Conservation (phyloP, 2,329 filamentous ascomycete genomes). For the Arthrobotrys sphaeroides region DNA sequence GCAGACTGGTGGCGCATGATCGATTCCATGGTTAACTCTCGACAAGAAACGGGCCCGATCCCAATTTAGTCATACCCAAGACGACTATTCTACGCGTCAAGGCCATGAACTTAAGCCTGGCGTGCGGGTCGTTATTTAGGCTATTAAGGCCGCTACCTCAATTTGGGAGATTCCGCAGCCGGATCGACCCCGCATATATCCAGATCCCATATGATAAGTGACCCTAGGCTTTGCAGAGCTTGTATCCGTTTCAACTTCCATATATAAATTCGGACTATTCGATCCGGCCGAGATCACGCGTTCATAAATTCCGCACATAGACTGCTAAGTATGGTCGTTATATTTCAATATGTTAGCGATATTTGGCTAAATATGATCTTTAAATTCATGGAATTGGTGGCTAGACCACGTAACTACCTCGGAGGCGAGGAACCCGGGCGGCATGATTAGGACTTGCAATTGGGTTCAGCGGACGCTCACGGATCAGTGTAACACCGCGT, state of each 20-base stretch:
- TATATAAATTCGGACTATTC: not conserved
- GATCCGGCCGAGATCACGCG: not conserved
- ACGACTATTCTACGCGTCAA: not conserved
- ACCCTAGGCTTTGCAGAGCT: not conserved
- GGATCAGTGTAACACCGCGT: too few species aligned
- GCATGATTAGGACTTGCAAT: not conserved
- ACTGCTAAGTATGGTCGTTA: not conserved
- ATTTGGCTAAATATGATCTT: conserved; percentile 10
- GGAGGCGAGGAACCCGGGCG: not conserved
- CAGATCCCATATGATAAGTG: not conserved
- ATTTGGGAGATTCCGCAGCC: not conserved
- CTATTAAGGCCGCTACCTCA: not conserved
- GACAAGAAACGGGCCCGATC: too few species aligned
- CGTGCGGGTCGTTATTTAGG: not conserved
- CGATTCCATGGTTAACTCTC: too few species aligned
- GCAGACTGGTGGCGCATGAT: too few species aligned
- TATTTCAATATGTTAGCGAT: not conserved
- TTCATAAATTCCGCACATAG: not conserved
- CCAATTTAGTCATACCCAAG: too few species aligned
- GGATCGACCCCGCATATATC: conserved; percentile 11
- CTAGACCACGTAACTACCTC: too few species aligned
- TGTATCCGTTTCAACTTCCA: not conserved
- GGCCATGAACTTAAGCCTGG: too few species aligned
- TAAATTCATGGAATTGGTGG: too few species aligned
- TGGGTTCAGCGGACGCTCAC: too few species aligned